Evolutionary conservation across 495 filamentous ascomycete species (phyloP).

Genomic region (Hypomontagnella submonticulosa): DNA sequence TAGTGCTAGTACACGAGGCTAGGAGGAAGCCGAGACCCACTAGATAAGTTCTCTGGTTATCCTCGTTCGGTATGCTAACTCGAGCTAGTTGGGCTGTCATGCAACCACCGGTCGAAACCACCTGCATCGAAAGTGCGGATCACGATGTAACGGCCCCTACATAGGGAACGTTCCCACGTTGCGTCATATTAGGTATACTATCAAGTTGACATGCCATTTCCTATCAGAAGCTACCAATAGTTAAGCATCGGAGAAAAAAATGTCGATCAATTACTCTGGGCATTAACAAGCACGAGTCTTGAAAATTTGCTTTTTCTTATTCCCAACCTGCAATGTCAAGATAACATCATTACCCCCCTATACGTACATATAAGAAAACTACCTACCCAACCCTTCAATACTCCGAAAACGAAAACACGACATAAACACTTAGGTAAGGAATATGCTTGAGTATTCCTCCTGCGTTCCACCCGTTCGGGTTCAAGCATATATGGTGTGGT

Average conservation of each 20-base stretch:
- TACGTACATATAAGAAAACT: background rate
- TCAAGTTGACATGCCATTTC: background rate
- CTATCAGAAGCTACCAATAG: constrained; percentile 1
- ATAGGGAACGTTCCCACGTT: constrained; percentile 17
- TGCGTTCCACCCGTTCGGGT: constrained; percentile 37
- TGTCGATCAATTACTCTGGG: constrained; percentile 21
- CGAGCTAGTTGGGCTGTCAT: constrained; percentile 40
- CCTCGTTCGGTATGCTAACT: constrained; percentile 25
- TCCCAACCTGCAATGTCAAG: constrained; percentile 1
- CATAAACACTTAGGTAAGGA: constrained; percentile 3
- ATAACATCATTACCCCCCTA: constrained; percentile 11
- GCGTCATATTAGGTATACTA: constrained; percentile 20
- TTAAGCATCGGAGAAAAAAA: background rate
- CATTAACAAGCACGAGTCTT: constrained; percentile 5
- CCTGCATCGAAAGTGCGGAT: constrained; percentile 31
- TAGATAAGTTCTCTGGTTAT: constrained; percentile 6
- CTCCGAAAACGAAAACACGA: constrained; percentile 10
- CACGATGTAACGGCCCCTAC: constrained; percentile 38
- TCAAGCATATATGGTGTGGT: constrained; percentile 25
- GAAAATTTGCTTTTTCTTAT: constrained; percentile 10
- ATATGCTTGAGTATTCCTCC: constrained; percentile 21
- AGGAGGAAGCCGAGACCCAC: constrained; percentile 37
- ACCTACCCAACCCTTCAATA: background rate
- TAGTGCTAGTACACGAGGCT: constrained; percentile 8
- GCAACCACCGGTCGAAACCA: constrained; percentile 29